Evolutionary conservation across 495 filamentous ascomycete species (phyloP), one percentile per base, ranked within the genome.

Genomic region (Lentithecium fluviatile): DNA sequence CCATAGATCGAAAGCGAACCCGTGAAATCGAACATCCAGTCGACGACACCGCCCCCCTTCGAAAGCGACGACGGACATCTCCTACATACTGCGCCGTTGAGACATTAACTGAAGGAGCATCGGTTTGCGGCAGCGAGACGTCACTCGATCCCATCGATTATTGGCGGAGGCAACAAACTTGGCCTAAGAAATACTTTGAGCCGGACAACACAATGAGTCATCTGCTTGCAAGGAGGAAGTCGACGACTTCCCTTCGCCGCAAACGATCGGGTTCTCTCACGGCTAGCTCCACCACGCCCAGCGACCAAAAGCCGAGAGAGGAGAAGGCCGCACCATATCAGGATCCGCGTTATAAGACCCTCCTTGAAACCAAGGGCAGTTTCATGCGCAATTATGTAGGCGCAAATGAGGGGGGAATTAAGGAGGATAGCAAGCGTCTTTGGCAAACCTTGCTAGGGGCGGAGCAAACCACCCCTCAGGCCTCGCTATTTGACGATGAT

Each of bases 271-370:
- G 71, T 58, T 42, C 70, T 64, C 56, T 50, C 43, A 20, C 56
- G 21, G 36, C 66, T 32, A 74, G 67, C 46, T 73, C 68, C 56
- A 64, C 68, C 56, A 65, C 69, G 32, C 65, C 73, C 23, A 78
- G 76, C 69, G 73, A 77, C 62, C 45, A 77, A 62, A 73, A 65
- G 67, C 73, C 70, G 49, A 70, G 74, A 38, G 70, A 73, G 45
- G 66, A 37, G 21, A 69, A 78, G 62, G 79, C 76, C 58, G 65
- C 69, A 11, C 69, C 58, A 42, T 80, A 82, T 54, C 32, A 54
- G 54, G 60, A 71, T 57, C 23, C 54, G 34, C 52, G 64, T 36
- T 67, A 67, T 49, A 25, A 40, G 26, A 55, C 46, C 55, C 25
- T 58, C 48, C 64, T 67, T 25, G 34, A 15, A 15, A 61, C 23